Conservation (phyloP, 768 basidiomycete genomes). For the Kwoniella dendrophila region DNA sequence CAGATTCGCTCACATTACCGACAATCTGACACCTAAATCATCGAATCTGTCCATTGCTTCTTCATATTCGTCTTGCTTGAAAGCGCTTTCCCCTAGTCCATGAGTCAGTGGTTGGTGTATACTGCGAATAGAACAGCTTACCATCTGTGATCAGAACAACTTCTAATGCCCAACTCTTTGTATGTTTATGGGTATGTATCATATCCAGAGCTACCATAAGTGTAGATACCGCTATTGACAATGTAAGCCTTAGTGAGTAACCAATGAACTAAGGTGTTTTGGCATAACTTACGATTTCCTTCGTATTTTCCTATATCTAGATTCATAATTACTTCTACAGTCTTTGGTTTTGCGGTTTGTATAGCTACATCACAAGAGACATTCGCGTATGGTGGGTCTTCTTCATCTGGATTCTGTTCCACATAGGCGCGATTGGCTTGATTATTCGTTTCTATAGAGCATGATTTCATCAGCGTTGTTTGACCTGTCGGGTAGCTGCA, state of each 20-base stretch:
- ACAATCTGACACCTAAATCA: conserved; percentile 63
- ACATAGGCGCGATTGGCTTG: conserved; percentile 44
- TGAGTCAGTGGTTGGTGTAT: not conserved
- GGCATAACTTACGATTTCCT: conserved; percentile 50
- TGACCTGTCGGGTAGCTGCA: too few relatives aligned
- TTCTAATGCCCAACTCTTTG: conserved; percentile 83
- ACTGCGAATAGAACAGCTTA: conserved; percentile 63
- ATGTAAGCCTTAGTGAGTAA: not conserved
- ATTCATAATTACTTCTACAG: conserved; percentile 50
- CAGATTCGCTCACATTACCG: conserved; percentile 66
- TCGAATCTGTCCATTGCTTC: conserved; percentile 67
- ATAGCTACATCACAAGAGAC: conserved; percentile 50
- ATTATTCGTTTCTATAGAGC: conserved; percentile 52
- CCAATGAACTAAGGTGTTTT: not conserved
- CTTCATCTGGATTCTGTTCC: conserved; percentile 44
- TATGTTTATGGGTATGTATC: conserved; percentile 67
- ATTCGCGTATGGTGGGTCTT: conserved; percentile 43
- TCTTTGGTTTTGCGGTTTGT: conserved; percentile 52
- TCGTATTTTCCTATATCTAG: conserved; percentile 46
- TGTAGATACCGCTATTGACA: conserved; percentile 71
- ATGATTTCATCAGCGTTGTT: too few relatives aligned
- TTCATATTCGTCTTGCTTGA: conserved; percentile 51
- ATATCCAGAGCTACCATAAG: conserved; percentile 84
- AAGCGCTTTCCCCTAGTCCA: conserved; percentile 43
- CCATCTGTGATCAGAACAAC: conserved; percentile 84